These are phyloP conservation scores for Kregervanrija pseudodelftensis DNA, from an alignment of 805 yeast genomes.

Conservation along the genomic window DNA sequence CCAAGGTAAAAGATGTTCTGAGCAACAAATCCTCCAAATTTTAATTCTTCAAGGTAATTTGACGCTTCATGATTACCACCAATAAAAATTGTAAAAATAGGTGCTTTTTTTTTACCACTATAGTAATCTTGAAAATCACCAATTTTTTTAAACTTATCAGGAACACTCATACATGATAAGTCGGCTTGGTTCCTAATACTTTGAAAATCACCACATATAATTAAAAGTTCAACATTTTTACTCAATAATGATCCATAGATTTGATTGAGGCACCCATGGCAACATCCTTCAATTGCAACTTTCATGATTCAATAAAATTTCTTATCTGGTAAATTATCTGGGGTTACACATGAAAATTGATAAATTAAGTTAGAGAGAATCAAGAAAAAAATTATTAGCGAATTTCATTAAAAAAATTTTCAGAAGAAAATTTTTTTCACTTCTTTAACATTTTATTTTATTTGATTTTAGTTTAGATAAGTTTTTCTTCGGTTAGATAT, in stretches of 20 bases:
- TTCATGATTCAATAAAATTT: constrained; percentile 8
- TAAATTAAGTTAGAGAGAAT: background rate
- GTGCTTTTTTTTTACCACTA: constrained; percentile 52
- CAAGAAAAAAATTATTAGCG: background rate
- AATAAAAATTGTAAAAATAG: constrained; percentile 70
- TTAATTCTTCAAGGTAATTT: constrained; percentile 62
- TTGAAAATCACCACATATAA: constrained; percentile 92
- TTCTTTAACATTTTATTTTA: background rate
- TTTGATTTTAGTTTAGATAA: background rate
- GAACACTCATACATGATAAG: constrained; percentile 65
- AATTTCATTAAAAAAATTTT: background rate
- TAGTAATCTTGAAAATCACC: constrained; percentile 82
- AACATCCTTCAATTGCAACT: constrained; percentile 81
- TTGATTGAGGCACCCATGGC: constrained; percentile 69
- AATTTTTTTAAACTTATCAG: constrained; percentile 61
- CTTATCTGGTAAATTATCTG: too few species aligned
- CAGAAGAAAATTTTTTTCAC: background rate
- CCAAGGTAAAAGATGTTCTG: constrained; percentile 84
- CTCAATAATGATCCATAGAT: constrained; percentile 38
- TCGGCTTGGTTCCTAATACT: constrained; percentile 62
- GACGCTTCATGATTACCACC: constrained; percentile 97
- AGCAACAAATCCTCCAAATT: constrained; percentile 90
- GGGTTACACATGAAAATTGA: too few species aligned
- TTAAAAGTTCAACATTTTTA: constrained; percentile 45
- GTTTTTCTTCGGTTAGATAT: background rate